phyloP scores from a whole-genome alignment of 495 filamentous ascomycete species.

The Talaromyces adpressus region DNA sequence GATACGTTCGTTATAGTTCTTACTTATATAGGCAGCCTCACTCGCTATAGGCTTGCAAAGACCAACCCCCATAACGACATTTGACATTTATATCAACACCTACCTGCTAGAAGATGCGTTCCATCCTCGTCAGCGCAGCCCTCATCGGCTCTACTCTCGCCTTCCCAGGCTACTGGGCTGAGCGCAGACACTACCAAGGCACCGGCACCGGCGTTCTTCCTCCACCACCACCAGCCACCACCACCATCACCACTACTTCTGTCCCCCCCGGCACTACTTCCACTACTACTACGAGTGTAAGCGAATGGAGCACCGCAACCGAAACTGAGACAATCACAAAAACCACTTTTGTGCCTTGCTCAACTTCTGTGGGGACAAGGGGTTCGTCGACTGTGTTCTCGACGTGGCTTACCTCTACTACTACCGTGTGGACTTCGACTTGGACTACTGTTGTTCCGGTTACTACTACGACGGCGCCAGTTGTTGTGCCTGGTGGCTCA shows the following conservation, averaged over 20 bases:
- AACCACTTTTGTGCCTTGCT: constrained; percentile 4
- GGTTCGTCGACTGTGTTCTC: constrained; percentile 5
- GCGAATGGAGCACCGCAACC: background rate
- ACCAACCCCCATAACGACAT: background rate
- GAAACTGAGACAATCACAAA: background rate
- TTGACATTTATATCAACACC: no score
- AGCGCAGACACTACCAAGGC: constrained; percentile 1
- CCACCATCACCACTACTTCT: background rate
- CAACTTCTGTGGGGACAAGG: background rate
- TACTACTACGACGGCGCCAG: background rate
- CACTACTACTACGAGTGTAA: background rate
- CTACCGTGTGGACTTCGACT: background rate
- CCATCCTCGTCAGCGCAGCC: background rate
- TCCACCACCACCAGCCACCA: background rate
- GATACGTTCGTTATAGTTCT: background rate
- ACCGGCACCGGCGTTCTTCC: background rate
- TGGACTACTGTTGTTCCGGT: constrained; percentile 5
- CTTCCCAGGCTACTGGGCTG: constrained; percentile 2
- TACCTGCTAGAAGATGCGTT: background rate
- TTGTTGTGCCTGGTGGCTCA: background rate
- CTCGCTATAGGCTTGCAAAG: constrained; percentile 1
- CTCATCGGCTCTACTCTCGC: constrained; percentile 7
- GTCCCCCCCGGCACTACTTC: background rate
- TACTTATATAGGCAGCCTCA: background rate
- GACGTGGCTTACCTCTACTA: constrained; percentile 1